Evolutionary conservation across 345 rosid species (phyloP).

Genomic region (Brassica nigra): DNA sequence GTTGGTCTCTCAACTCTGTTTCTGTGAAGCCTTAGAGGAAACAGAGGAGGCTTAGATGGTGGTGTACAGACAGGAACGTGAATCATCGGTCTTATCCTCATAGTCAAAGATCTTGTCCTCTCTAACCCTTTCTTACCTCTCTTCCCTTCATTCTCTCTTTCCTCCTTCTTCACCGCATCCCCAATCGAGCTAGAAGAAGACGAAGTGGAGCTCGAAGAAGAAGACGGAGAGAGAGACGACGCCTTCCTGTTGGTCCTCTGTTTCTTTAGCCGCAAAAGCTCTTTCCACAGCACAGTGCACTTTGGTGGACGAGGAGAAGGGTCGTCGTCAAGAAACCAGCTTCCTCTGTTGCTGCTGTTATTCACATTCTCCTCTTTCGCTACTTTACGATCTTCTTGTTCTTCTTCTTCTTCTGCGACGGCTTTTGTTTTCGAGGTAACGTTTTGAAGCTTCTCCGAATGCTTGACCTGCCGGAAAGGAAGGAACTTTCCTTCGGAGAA

Average conservation of each 20-base stretch:
- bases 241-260: constrained; percentile 65
- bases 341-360: constrained; percentile 40
- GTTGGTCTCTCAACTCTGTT: constrained; percentile 57
- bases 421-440: constrained; percentile 46
- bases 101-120: constrained; percentile 75
- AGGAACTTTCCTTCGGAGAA: constrained; percentile 86
- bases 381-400: background rate
- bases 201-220: constrained; percentile 67
- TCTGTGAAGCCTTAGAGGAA: constrained; percentile 55
- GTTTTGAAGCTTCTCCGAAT: constrained; percentile 65
- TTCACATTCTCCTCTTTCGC: constrained; percentile 1
- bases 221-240: constrained; percentile 65
- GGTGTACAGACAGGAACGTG: constrained; percentile 80
- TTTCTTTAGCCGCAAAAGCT: constrained; percentile 80
- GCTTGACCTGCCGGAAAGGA: constrained; percentile 86
- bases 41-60: constrained; percentile 66
- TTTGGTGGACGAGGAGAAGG: constrained; percentile 98
- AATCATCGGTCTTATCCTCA: constrained; percentile 84
- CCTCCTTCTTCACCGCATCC: constrained; percentile 46
- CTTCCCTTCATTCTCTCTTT: constrained; percentile 60
- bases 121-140: constrained; percentile 77
- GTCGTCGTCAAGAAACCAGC: constrained; percentile 90
- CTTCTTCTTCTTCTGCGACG: constrained; percentile 41
- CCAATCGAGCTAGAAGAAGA: constrained; percentile 65
- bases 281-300: constrained; percentile 95